Percentiles rank a stretch among this genome's conserved stretches.
Evolutionary conservation across 345 rosid genomes (phyloP).

Genomic region (Pseudoturritis turrita): DNA sequence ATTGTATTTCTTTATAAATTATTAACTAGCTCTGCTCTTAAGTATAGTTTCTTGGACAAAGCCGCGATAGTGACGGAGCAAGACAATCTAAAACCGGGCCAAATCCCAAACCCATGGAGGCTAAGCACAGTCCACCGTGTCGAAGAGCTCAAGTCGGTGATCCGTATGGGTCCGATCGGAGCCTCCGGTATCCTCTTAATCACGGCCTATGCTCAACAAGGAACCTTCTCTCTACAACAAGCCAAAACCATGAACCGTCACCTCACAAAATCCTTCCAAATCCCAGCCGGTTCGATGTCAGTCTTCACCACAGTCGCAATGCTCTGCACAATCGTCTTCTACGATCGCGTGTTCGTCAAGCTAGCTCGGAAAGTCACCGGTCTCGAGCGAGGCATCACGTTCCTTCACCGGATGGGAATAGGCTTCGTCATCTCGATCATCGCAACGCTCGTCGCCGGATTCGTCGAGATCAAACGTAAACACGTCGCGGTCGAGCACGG

Average conservation of each 20-base stretch:
- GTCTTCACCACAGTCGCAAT: constrained; percentile 70
- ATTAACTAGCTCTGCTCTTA: not conserved
- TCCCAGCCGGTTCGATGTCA: constrained; percentile 87
- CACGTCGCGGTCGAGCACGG: constrained; percentile 40
- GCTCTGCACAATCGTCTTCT: constrained; percentile 64
- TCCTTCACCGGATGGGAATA: constrained; percentile 80
- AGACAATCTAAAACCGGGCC: constrained; percentile 44
- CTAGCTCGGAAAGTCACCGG: constrained; percentile 58
- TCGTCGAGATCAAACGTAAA: constrained; percentile 61
- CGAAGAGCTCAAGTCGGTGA: constrained; percentile 72
- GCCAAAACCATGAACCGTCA: constrained; percentile 85
- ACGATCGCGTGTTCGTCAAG: constrained; percentile 65
- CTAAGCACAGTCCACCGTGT: constrained; percentile 81
- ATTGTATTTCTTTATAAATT: not conserved
- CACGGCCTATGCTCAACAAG: constrained; percentile 79
- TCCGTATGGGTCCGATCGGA: constrained; percentile 92
- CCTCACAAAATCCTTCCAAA: constrained; percentile 54
- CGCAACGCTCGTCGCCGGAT: constrained; percentile 80
- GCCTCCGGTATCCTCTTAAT: constrained; percentile 72
- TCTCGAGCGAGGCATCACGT: constrained; percentile 72
- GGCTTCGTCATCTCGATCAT: constrained; percentile 65
- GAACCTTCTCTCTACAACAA: constrained; percentile 81
- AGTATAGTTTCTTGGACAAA: constrained; percentile 64
- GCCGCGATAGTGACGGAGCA: constrained; percentile 63
- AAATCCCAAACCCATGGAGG: constrained; percentile 59